Evolutionary conservation across 805 yeast genomes (phyloP).

Genomic region (Priceomyces melissophilus): DNA sequence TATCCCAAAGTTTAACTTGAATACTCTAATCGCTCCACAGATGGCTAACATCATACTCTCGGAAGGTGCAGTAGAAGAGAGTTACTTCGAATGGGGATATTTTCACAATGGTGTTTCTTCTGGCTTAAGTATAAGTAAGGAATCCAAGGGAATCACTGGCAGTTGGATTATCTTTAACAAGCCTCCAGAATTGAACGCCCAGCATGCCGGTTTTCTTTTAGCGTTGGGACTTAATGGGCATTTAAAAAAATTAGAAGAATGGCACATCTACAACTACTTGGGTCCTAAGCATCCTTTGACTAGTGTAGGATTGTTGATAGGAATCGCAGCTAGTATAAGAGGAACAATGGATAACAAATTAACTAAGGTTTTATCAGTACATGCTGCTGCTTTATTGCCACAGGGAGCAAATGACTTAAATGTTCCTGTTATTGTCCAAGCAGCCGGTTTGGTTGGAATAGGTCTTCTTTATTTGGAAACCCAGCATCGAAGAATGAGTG

Average conservation of each 20-base stretch:
- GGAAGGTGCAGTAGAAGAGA: constrained; percentile 48
- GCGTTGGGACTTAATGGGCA: constrained; percentile 94
- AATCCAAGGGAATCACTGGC: constrained; percentile 70
- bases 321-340: constrained; percentile 84
- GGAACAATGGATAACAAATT: constrained; percentile 84
- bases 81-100: constrained; percentile 70
- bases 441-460: constrained; percentile 88
- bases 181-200: constrained; percentile 66
- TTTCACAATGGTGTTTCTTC: constrained; percentile 91
- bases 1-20: constrained; percentile 70
- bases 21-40: constrained; percentile 60
- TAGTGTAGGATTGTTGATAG: constrained; percentile 82
- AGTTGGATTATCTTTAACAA: constrained; percentile 90
- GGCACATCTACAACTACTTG: constrained; percentile 92
- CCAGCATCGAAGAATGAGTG: constrained; percentile 84
- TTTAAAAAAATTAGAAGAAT: constrained; percentile 76
- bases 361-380: constrained; percentile 89
- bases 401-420: constrained; percentile 87
- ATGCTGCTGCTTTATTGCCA: constrained; percentile 87
- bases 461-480: constrained; percentile 78
- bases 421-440: constrained; percentile 77
- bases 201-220: constrained; percentile 91
- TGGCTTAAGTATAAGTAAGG: constrained; percentile 71
- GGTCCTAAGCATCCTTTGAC: constrained; percentile 86
- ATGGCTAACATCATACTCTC: constrained; percentile 62